phyloP scores from a whole-genome alignment of 2,329 filamentous ascomycete species.

The Aphanoascus verrucosus region DNA sequence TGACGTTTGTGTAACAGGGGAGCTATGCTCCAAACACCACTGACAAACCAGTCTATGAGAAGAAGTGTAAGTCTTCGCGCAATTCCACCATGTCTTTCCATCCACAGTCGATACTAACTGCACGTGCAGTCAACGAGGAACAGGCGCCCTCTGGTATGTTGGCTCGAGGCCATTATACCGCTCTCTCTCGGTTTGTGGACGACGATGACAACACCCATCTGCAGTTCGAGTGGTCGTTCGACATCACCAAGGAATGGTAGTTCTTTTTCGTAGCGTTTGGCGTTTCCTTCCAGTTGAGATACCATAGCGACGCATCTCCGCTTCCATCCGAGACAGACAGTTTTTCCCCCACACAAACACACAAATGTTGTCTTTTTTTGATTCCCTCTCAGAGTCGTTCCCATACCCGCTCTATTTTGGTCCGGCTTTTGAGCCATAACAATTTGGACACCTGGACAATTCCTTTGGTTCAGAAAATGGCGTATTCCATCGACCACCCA shows the following conservation, averaged over 20 bases:
- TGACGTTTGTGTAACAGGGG: constrained; percentile 45
- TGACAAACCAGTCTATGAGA: constrained; percentile 72
- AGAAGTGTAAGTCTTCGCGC: constrained; percentile 62
- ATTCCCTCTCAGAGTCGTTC: not conserved
- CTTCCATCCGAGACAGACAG: not conserved
- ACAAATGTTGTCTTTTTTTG: not conserved
- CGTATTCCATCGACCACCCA: not conserved
- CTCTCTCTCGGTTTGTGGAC: constrained; percentile 81
- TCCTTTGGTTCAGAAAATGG: not conserved
- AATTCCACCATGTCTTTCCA: not conserved
- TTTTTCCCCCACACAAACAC: too few species aligned
- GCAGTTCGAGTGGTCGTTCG: constrained; percentile 89
- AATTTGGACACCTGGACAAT: not conserved
- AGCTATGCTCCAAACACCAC: constrained; percentile 90
- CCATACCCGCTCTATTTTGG: not conserved
- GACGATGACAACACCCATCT: constrained; percentile 88
- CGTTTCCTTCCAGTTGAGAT: constrained; percentile 4
- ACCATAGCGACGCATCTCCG: not conserved
- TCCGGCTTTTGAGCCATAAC: not conserved
- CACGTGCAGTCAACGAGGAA: constrained; percentile 66
- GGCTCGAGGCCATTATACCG: constrained; percentile 79
- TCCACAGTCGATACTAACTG: not conserved
- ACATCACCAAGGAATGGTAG: constrained; percentile 90
- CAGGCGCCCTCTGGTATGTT: constrained; percentile 88
- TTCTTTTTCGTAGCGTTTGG: not conserved